Base-by-base conservation (phyloP, 2,329 filamentous ascomycete species). In the Cercospora sojina region DNA sequence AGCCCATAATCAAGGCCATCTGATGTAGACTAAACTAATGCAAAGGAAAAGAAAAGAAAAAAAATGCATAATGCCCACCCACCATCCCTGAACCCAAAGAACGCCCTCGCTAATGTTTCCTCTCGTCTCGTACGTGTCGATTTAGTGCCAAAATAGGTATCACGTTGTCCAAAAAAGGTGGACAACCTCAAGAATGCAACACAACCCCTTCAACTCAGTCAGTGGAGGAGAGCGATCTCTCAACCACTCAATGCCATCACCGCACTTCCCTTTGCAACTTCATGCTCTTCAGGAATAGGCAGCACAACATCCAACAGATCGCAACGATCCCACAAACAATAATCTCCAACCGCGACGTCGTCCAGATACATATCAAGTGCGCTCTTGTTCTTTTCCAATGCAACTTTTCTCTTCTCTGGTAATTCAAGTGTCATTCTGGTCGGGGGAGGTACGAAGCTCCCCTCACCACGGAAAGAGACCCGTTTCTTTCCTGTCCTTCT, bases 251-350 rank as follows among this genome's bases (percentile, higher is more conserved):
- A 16, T 5, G 29, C 53, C 53, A 35, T 20, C 29, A 35, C n/a
- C 53, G 53, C 27, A 23, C 53, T 32, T 2, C 53, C 53, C 29
- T 35, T 57, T 2, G 53, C 53, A 23, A 57, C 18, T 23, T 35
- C 53, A 20, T 20, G 53, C n/a, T 61, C 59, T 13, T 61, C 59
- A 20, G 59, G 59, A 18, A 43, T 61, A 20, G 43, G 59, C 41
- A 43, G 59, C 41, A 18, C 10, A 9, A 61, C 47, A 23, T 61
- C 41, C 27, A 32, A 12, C 5, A 57, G 29, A 35, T 35, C 53
- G 29, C 53, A 57, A 25, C 29, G 53, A 31, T 61, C 59, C 59
- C 59, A 61, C 12, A 61, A 32, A 35, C 59, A 61, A 61, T 47
- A 61, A 5, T 61, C 38, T 29, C 59, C 59, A 49, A 61, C 59